Evolutionary conservation across 768 basidiomycete genomes (phyloP), one percentile per base, ranked within the genome.

Genomic region (Rhodotorula babjevae): DNA sequence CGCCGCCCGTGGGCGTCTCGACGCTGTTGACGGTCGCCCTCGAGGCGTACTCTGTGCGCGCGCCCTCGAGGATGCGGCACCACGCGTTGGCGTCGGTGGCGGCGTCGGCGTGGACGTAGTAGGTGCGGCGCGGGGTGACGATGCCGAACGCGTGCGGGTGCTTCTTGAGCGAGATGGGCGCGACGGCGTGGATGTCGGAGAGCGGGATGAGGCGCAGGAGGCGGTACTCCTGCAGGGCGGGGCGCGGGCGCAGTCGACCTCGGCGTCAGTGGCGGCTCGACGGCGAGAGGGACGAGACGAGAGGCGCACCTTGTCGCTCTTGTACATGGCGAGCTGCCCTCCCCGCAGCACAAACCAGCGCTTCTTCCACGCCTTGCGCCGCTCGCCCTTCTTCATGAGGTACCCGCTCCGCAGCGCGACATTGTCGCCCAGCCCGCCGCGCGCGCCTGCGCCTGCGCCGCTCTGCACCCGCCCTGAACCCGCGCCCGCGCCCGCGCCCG

Each of bases 311-410:
- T 91, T 90, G 46, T 90, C 88, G 61, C 87, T 92, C 84, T 98
- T 97, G 87, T 98, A 98, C 82, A 95, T 97, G 8, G 93, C 93
- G 62, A 99, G 83, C 81, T 96, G 92, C 5, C 90, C 90, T 1
- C 92, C 87, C 27, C 95, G 87, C 69, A 99, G 83, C 3, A 99
- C 96, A 77, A 98, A 98, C 95, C 95, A 98, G 31, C 94, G 87
- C 82, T 93, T 94, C 85, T 98, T 97, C 96, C 96, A 99, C 75
- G 95, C 95, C 90, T 97, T 97, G 81, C 96, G 84, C 69, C 93
- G 86, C 82, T 96, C 92, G 76, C 95, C 95, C 84, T 98, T 98
- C 87, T 99, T 99, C 87, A 89, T 90, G 63, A 98, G 83, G 83
- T 96, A 98, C 2, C 95, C 96, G 33, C 90, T 87, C 82, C 93